Evolutionary conservation across 805 yeast species (phyloP), one percentile per base, ranked within the genome.

Genomic region (Hanseniaspora singularis): DNA sequence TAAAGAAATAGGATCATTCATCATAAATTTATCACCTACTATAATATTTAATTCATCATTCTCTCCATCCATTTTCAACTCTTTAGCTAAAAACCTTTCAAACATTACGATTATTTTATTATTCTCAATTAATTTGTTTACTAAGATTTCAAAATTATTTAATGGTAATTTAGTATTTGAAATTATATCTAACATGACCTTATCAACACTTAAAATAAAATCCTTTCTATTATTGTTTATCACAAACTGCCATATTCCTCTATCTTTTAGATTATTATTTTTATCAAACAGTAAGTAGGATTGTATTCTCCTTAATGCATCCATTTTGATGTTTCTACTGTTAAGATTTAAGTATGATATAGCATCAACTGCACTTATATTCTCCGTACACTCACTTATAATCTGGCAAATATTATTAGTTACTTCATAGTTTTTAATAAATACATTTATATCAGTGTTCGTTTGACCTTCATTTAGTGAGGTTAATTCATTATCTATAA

Each of bases 121-220:
- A 12, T 42, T 42, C 4, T 5, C n/a, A 1, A 34, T 16, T 5
- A 42, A n/a, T 16, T 36, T 32, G 12, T 28, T 30, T 12, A 36
- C 40, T 4, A 42, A 12, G 9, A 14, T 27, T 4, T 44, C 14
- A 18, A 19, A 20, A n/a, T 36, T 37, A 12, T 19, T 33, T 7
- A 37, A 24, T 10, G 20, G 36, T 16, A 31, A 6, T 12, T 36
- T 33, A 16, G 41, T 37, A 3, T 33, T 30, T 18, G 18, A 15
- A n/a, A 44, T 44, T 12, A 39, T 34, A 37, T 36, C 32, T 7
- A 36, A 30, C 26, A 44, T 20, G 7, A 26, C 24, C 31, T 30
- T 39, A 37, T 44, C 48, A 8, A 44, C 33, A 3, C 38, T 20
- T 8, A 24, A 2, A 20, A 30, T 37, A 27, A 44, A 44, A 19